Conservation (phyloP, 176 grass and related monocot genomes). For the Themeda triandra region DNA sequence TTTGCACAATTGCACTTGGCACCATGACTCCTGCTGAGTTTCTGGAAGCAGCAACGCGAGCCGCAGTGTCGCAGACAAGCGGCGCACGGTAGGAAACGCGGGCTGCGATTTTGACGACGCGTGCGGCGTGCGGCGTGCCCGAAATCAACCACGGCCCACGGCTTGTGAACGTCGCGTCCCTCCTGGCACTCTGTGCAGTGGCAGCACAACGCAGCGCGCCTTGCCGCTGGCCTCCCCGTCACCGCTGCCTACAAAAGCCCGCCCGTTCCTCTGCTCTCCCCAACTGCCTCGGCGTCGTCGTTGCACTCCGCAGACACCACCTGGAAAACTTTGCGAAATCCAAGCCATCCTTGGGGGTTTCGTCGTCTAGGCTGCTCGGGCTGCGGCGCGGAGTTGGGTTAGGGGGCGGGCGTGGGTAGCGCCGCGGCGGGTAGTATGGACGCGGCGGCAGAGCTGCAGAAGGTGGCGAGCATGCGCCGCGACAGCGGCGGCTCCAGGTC, state of each 20-base stretch:
- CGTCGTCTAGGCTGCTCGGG: not conserved
- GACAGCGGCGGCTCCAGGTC: constrained; percentile 40
- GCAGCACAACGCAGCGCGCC: not conserved
- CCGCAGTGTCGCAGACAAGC: not conserved
- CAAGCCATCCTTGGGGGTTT: not conserved
- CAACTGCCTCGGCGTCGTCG: not conserved
- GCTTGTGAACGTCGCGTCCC: not conserved
- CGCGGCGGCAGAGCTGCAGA: constrained; percentile 41
- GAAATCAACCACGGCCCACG: not conserved
- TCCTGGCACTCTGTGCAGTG: too few relatives aligned
- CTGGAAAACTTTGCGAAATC: not conserved
- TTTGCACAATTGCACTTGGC: too few relatives aligned
- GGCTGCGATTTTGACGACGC: not conserved
- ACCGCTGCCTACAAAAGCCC: not conserved
- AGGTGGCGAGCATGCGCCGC: constrained; percentile 44
- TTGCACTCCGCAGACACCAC: not conserved
- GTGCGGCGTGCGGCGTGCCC: not conserved
- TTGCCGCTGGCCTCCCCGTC: not conserved
- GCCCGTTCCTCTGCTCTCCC: not conserved
- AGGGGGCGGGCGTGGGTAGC: not conserved
- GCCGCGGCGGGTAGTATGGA: constrained; percentile 31
- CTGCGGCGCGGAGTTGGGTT: not conserved
- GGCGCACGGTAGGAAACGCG: not conserved
- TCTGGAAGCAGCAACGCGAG: not conserved
- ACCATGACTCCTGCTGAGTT: not conserved